Evolutionary conservation across 2,329 filamentous ascomycete genomes (phyloP).

Genomic region (Fusarium sp.): DNA sequence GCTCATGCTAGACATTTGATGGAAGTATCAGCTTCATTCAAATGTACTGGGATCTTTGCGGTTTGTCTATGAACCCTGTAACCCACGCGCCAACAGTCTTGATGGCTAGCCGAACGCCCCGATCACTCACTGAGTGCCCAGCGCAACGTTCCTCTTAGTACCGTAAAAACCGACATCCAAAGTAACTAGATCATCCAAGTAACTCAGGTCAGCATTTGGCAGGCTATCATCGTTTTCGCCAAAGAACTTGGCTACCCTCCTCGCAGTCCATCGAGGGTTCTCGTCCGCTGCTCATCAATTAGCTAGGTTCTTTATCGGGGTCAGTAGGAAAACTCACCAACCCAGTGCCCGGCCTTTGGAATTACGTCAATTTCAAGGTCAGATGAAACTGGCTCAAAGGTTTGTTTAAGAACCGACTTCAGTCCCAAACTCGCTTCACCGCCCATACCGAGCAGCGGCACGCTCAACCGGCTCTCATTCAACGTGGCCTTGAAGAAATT

Average conservation of each 20-base stretch:
- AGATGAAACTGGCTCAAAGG: constrained; percentile 11
- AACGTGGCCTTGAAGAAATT: constrained; percentile 49
- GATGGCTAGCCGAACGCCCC: fast-evolving
- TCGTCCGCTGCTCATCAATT: constrained; percentile 30
- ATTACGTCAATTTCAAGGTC: constrained; percentile 33
- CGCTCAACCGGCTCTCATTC: constrained; percentile 1
- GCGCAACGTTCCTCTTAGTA: background rate
- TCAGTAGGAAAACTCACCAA: constrained; percentile 14
- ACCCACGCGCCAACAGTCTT: fast-evolving
- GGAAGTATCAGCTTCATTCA: too few relatives aligned
- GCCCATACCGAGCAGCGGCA: constrained; percentile 40
- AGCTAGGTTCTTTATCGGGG: background rate
- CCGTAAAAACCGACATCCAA: constrained; percentile 31
- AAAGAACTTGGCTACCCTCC: constrained; percentile 31
- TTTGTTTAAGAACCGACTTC: background rate
- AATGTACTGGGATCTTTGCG: fast-evolving
- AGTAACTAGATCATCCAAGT: constrained; percentile 30
- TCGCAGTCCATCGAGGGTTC: constrained; percentile 38
- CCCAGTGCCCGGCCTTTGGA: constrained; percentile 43
- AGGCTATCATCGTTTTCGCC: constrained; percentile 1
- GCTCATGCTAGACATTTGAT: too few relatives aligned
- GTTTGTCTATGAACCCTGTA: fast-evolving
- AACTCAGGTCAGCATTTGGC: constrained; percentile 20
- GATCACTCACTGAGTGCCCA: background rate
- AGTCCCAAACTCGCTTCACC: constrained; percentile 41